A percentile compares a stretch with the other conserved stretches of the same genome.
Evolutionary conservation across 2,329 filamentous ascomycete species (phyloP).

Genomic region (Calonectria fujianensis): DNA sequence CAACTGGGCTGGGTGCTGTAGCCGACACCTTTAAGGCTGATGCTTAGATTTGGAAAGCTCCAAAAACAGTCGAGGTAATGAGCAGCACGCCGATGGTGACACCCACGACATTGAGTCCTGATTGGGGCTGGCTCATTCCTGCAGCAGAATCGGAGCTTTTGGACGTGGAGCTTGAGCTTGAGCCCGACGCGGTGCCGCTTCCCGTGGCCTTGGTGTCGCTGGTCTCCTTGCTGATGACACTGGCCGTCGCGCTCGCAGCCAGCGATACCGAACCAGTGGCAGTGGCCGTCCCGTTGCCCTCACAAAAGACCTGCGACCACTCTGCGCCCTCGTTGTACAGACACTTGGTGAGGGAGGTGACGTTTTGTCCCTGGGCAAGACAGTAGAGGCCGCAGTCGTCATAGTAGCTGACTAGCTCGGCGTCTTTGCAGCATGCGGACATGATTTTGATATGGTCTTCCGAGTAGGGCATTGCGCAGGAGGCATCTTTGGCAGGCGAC

Average conservation of each 20-base stretch:
- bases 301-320: conserved; percentile 66
- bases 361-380: conserved; percentile 58
- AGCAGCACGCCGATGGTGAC: conserved; percentile 61
- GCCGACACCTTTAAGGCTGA: background rate
- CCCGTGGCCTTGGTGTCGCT: conserved; percentile 26
- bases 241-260: conserved; percentile 57
- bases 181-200: conserved; percentile 15
- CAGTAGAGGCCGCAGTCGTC: conserved; percentile 71
- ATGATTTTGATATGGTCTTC: conserved; percentile 66
- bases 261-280: conserved; percentile 51
- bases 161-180: conserved; percentile 37
- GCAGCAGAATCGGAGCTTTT: conserved; percentile 45
- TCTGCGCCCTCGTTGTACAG: conserved; percentile 61
- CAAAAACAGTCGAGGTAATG: conserved; percentile 57
- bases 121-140: conserved; percentile 45
- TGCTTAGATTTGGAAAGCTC: conserved; percentile 52
- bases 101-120: conserved; percentile 56
- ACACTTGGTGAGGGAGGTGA: conserved; percentile 59
- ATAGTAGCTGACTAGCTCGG: conserved; percentile 67
- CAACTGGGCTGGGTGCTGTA: background rate
- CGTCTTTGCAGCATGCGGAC: conserved; percentile 67
- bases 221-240: conserved; percentile 51
- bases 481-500: conserved; percentile 66
- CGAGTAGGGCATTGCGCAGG: conserved; percentile 65
- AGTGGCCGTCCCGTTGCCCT: conserved; percentile 61